A percentile compares a stretch with the other conserved stretches of the same genome.
phyloP scores from a whole-genome alignment of 2,329 filamentous ascomycete genomes.

The Zymoseptoria crescenta region DNA sequence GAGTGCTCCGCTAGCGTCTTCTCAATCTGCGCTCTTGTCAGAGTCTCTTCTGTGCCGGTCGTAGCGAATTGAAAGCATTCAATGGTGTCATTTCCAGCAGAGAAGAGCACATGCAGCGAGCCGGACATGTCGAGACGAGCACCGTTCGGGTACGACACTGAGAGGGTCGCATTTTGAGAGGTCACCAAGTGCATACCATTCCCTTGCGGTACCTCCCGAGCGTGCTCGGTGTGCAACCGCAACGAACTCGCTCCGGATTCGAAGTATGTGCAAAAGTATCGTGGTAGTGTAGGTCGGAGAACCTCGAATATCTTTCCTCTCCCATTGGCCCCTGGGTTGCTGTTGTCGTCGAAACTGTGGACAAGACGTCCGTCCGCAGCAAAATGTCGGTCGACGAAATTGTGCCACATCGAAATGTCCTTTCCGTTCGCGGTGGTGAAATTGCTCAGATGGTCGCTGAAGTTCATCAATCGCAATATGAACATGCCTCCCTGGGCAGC shows the following conservation, averaged over 20 bases:
- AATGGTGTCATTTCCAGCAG: constrained; percentile 63
- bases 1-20: constrained; percentile 39
- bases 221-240: constrained; percentile 72
- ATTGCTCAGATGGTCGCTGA: constrained; percentile 48
- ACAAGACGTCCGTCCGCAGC: constrained; percentile 68
- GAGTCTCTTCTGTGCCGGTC: constrained; percentile 69
- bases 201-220: constrained; percentile 49
- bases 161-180: constrained; percentile 67
- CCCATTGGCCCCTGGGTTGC: constrained; percentile 22
- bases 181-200: constrained; percentile 66
- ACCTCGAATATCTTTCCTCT: constrained; percentile 78
- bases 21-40: constrained; percentile 58
- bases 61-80: constrained; percentile 79
- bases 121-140: constrained; percentile 53
- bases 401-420: constrained; percentile 69
- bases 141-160: constrained; percentile 81
- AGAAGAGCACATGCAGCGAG: constrained; percentile 69
- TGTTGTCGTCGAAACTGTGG: constrained; percentile 20
- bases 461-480: constrained; percentile 47
- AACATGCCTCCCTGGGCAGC: constrained; percentile 31
- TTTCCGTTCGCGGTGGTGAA: constrained; percentile 51
- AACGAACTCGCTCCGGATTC: constrained; percentile 78
- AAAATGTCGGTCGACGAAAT: constrained; percentile 76
- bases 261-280: constrained; percentile 87
- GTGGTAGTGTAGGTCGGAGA: constrained; percentile 67